Base-by-base conservation (phyloP, 1,284 basidiomycete genomes). In the Trichosporon sp. region DNA sequence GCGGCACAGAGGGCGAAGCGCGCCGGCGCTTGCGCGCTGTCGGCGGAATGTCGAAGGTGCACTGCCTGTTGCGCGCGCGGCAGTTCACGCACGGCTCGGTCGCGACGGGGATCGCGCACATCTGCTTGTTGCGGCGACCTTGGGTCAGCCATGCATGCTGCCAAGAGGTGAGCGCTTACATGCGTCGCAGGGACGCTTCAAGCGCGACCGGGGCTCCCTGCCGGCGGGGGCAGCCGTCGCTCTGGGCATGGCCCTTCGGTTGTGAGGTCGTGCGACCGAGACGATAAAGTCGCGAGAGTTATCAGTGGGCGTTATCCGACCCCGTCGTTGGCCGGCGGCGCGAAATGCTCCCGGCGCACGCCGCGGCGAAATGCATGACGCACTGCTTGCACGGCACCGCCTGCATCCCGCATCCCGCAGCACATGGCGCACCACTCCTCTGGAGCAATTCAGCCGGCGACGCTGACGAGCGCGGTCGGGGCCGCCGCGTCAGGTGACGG, bases 41-140 rank as follows among this genome's bases (percentile, higher is more conserved):
- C 0, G 78, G 77, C 0, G 76, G 75, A 1, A 71, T 65, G 29
- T 72, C 63, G 32, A 78, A 80, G 0, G 78, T 80, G 67, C 78
- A 80, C 2, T 65, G 62, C 13, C 65, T 67, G 0, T 69, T 42
- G 15, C 76, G 68, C 2, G 71, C 64, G 8, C 67, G 44, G 62
- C 78, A 80, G 18, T 69, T 69, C 21, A 72, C 70, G 53, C 78
- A 80, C 0, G 75, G 73, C 25, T 74, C 66, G 7, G 74, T 75
- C 11, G 70, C 68, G 4, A 72, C 68, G 8, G 73, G 68, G 21
- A 78, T 79, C 21, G 75, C 64, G 63, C 78, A 79, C 5, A 74
- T 65, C 21, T 75, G 76, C 65, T 79, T 79, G 44, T 71, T 69
- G 4, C 68, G 69, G 1, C 78, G 72, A 31, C 77, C 76, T 78